Percentiles rank a stretch among this genome's conserved stretches.
Evolutionary conservation across 2,329 filamentous ascomycete species (phyloP).

Genomic region (Coccinonectria pachysandricola): DNA sequence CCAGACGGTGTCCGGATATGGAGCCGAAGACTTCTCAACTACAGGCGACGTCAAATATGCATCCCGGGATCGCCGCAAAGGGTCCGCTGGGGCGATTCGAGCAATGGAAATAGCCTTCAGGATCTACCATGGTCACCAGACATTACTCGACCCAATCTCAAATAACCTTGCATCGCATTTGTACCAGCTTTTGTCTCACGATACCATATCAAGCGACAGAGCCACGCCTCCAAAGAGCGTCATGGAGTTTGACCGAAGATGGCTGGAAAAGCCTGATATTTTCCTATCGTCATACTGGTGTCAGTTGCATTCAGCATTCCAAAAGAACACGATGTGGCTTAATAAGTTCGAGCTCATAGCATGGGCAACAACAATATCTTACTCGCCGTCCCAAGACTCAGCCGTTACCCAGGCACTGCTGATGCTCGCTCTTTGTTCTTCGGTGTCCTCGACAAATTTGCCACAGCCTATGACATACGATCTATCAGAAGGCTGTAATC

Average conservation of each 20-base stretch:
- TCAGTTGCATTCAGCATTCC: slow-evolving; percentile 9
- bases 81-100: neutral
- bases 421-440: slow-evolving; percentile 2
- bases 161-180: neutral
- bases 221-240: neutral
- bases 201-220: neutral
- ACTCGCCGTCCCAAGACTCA: slow-evolving; percentile 3
- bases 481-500: slow-evolving; percentile 1
- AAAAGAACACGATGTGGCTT: slow-evolving; percentile 4
- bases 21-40: slow-evolving; percentile 9
- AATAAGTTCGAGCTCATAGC: slow-evolving; percentile 8
- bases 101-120: slow-evolving; percentile 1
- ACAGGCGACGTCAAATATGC: slow-evolving; percentile 6
- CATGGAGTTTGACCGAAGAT: slow-evolving; percentile 10
- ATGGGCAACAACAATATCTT: slow-evolving; percentile 11
- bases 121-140: neutral
- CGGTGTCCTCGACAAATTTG: neutral
- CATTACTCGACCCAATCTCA: neutral
- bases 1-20: slow-evolving; percentile 8
- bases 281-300: slow-evolving; percentile 8
- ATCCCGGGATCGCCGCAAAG: slow-evolving; percentile 3
- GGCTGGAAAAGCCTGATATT: slow-evolving; percentile 2
- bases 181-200: slow-evolving; percentile 1
- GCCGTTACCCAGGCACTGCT: slow-evolving; percentile 9
- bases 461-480: neutral